phyloP scores from a whole-genome alignment of 192 early-diverging fungal genomes.

The Coemansia sp. region DNA sequence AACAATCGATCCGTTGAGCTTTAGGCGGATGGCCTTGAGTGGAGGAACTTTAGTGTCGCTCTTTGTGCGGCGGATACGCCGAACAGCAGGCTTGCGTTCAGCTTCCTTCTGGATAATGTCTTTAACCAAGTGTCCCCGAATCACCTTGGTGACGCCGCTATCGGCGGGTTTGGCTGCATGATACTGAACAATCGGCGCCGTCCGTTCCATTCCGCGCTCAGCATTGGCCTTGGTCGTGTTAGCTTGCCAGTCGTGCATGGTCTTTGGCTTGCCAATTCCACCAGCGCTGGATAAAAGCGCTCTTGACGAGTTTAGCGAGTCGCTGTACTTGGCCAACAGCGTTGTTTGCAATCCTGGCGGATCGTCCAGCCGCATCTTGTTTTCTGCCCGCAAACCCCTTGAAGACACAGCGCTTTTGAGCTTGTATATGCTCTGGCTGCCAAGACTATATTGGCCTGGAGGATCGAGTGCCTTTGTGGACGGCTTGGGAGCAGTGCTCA shows the following conservation, averaged over 20 bases:
- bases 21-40: constrained; percentile 45
- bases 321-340: constrained; percentile 43
- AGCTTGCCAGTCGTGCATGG: constrained; percentile 15
- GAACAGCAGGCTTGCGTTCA: constrained; percentile 19
- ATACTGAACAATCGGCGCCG: constrained; percentile 36
- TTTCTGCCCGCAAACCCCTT: neutral
- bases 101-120: constrained; percentile 31
- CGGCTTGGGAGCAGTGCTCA: neutral
- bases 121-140: constrained; percentile 31
- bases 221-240: constrained; percentile 8
- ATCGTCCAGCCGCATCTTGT: neutral
- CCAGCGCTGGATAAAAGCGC: constrained; percentile 14
- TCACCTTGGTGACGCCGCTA: constrained; percentile 36
- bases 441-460: constrained; percentile 27
- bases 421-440: constrained; percentile 7
- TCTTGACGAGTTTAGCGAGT: constrained; percentile 36
- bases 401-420: constrained; percentile 6
- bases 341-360: constrained; percentile 22
- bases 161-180: constrained; percentile 18
- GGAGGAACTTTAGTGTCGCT: constrained; percentile 45
- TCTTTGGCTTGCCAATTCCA: constrained; percentile 5
- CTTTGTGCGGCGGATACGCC: constrained; percentile 41
- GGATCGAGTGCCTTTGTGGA: constrained; percentile 17
- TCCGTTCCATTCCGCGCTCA: constrained; percentile 11
- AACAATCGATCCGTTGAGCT: constrained; percentile 35